These are phyloP conservation scores for Hansenula lynferdii DNA, from an alignment of 1,139 yeast species.

Conservation along the genomic window DNA sequence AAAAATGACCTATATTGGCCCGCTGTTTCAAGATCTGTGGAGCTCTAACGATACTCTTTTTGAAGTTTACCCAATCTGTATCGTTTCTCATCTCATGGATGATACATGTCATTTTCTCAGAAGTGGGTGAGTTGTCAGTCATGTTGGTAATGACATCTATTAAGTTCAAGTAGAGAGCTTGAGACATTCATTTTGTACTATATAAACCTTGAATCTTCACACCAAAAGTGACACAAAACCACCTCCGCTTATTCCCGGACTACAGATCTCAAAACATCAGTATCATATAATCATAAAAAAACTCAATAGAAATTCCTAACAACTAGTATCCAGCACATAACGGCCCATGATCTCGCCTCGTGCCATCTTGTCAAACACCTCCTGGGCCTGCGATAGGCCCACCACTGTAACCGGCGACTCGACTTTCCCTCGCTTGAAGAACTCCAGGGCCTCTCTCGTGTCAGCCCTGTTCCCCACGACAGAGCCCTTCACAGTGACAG, in stretches of 20 bases:
- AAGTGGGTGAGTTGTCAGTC: too few species aligned
- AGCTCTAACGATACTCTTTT: constrained; percentile 19
- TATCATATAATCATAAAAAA: too few species aligned
- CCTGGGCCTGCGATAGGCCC: constrained; percentile 47
- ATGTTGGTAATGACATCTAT: too few species aligned
- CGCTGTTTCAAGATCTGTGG: constrained; percentile 36
- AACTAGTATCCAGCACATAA: constrained; percentile 57
- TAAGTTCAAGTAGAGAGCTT: too few species aligned
- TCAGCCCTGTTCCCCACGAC: constrained; percentile 5
- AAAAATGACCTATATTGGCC: constrained; percentile 26
- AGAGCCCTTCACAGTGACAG: constrained; percentile 12
- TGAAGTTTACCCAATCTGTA: constrained; percentile 20
- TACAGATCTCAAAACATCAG: too few species aligned
- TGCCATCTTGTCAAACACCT: constrained; percentile 47
- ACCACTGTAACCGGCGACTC: constrained; percentile 52
- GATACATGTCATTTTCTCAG: constrained; percentile 16
- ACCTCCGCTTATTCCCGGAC: too few species aligned
- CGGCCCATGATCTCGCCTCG: constrained; percentile 52
- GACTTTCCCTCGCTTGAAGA: constrained; percentile 53
- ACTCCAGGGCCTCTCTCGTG: constrained; percentile 32
- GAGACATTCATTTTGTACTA: too few species aligned
- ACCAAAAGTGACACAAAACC: too few species aligned
- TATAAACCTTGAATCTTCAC: too few species aligned
- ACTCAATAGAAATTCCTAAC: too few species aligned
- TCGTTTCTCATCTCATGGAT: constrained; percentile 20